These are phyloP conservation scores for Eucalyptus regnans DNA, from an alignment of 345 rosid genomes.

Conservation along the genomic window DNA sequence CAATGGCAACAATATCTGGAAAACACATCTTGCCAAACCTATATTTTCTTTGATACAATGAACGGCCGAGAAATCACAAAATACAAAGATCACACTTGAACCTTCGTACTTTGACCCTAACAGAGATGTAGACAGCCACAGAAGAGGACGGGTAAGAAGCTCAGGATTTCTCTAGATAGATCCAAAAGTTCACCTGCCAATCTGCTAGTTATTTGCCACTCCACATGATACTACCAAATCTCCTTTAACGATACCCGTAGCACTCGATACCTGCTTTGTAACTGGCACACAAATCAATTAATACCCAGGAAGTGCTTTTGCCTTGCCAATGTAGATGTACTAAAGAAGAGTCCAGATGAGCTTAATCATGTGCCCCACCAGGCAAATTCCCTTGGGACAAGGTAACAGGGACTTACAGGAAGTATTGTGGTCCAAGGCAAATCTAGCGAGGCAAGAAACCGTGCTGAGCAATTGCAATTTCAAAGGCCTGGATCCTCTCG, in stretches of 20 bases:
- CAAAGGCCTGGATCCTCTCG: constrained; percentile 83
- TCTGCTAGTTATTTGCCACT: neutral
- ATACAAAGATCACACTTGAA: neutral
- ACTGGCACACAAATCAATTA: neutral
- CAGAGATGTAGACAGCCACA: neutral
- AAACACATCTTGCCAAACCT: neutral
- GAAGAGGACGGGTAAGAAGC: neutral
- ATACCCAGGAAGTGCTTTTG: neutral
- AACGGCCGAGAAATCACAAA: neutral
- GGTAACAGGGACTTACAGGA: neutral
- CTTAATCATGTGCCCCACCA: neutral
- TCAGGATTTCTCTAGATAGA: neutral
- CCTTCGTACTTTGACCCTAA: neutral
- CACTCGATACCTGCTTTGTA: neutral
- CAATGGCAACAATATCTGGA: neutral
- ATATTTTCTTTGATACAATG: neutral
- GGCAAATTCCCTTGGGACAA: neutral
- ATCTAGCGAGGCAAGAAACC: constrained; percentile 60
- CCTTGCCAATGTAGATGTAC: neutral
- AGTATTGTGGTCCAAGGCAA: neutral
- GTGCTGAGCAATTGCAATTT: constrained; percentile 47
- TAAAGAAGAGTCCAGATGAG: neutral
- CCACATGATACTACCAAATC: neutral
- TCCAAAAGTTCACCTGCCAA: neutral
- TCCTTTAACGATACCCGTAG: neutral